A percentile compares a stretch with the other conserved stretches of the same genome.
Conservation (phyloP, 768 basidiomycete genomes). For the Termitomyces sp. region DNA sequence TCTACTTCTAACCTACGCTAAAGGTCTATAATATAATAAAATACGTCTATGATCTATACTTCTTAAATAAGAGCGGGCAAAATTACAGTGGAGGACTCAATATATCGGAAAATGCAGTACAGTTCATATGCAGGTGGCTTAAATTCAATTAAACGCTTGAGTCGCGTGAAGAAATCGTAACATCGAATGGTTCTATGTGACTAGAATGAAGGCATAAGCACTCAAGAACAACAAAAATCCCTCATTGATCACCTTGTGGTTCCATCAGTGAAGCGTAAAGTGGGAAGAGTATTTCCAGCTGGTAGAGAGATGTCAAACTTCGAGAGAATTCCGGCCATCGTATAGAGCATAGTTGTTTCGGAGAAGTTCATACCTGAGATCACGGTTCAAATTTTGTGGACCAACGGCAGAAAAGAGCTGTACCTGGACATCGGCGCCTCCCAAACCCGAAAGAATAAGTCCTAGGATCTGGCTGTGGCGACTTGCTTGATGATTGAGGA, state of each 20-base stretch:
- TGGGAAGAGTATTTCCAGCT: slow-evolving; percentile 3
- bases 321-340: slow-evolving; percentile 26
- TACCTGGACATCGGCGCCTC: slow-evolving; percentile 28
- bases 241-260: slow-evolving; percentile 23
- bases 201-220: slow-evolving; percentile 3
- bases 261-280: slow-evolving; percentile 24
- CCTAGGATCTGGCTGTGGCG: slow-evolving; percentile 26
- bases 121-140: not conserved
- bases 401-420: not conserved
- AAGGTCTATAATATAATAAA: no score
- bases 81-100: not conserved
- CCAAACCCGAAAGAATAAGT: slow-evolving; percentile 29
- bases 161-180: slow-evolving; percentile 11
- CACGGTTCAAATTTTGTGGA: not conserved
- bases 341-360: slow-evolving; percentile 25
- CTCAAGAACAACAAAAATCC: not conserved
- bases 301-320: slow-evolving; percentile 23
- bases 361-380: slow-evolving; percentile 24
- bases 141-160: not conserved
- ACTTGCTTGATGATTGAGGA: not conserved
- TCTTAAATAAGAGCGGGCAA: no score
- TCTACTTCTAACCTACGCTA: not conserved
- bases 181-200: slow-evolving; percentile 20
- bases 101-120: not conserved
- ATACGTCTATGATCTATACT: not conserved